phyloP scores from a whole-genome alignment of 495 filamentous ascomycete species.

The Chaetomium tenue region DNA sequence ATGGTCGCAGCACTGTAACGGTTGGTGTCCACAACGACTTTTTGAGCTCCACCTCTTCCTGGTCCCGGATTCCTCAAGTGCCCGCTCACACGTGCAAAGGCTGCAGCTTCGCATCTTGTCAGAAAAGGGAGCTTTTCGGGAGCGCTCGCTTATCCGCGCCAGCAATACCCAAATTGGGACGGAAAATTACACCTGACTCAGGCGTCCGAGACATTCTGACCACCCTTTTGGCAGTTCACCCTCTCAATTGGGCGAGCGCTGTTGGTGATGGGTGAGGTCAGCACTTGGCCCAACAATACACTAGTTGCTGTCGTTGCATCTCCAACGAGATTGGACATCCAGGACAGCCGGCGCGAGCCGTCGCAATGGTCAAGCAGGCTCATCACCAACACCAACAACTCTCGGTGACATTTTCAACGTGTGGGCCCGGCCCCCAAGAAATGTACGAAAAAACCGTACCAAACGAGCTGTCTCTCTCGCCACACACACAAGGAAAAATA shows the following conservation, averaged over 20 bases:
- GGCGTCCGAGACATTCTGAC: constrained; percentile 19
- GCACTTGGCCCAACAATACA: background rate
- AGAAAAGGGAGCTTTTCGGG: constrained; percentile 11
- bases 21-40: background rate
- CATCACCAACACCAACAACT: constrained; percentile 4
- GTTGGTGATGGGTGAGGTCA: constrained; percentile 7
- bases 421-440: background rate
- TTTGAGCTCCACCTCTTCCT: background rate
- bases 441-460: background rate
- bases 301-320: background rate
- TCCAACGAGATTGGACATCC: background rate
- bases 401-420: background rate
- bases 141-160: constrained; percentile 11
- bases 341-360: constrained; percentile 5
- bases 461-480: background rate
- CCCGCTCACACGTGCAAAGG: constrained; percentile 10
- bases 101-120: constrained; percentile 15
- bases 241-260: constrained; percentile 9
- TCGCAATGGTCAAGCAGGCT: background rate
- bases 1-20: constrained; percentile 9
- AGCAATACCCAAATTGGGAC: background rate
- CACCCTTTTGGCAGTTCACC: constrained; percentile 8
- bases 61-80: background rate
- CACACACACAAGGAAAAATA: background rate
- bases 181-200: background rate